Evolutionary conservation across 768 basidiomycete genomes (phyloP).

Genomic region (Tricholoma saponaceum): DNA sequence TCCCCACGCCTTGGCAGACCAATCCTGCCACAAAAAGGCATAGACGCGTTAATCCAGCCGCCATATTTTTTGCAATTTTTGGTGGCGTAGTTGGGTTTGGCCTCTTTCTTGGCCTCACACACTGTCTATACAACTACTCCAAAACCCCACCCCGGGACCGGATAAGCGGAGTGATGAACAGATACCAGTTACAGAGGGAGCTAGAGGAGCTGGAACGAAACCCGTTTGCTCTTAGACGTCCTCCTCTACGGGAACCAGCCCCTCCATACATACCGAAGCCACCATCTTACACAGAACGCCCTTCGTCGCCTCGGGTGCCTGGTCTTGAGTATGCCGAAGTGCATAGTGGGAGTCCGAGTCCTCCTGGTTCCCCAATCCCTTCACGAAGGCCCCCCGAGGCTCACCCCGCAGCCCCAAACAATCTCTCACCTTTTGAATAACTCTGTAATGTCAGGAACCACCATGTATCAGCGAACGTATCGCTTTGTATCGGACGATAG

Average conservation of each 20-base stretch:
- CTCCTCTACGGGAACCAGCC: slow-evolving; percentile 37
- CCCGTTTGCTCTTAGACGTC: slow-evolving; percentile 22
- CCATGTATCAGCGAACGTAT: not conserved
- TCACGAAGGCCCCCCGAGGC: not conserved
- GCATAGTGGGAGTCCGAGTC: slow-evolving; percentile 10
- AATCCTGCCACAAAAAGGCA: slow-evolving; percentile 6
- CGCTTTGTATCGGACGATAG: not conserved
- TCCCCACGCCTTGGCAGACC: slow-evolving; percentile 7
- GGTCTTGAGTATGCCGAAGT: slow-evolving; percentile 11
- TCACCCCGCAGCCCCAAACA: slow-evolving; percentile 1
- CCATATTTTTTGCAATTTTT: slow-evolving; percentile 42
- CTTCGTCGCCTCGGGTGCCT: slow-evolving; percentile 6
- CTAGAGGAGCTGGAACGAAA: slow-evolving; percentile 43
- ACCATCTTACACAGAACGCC: slow-evolving; percentile 31
- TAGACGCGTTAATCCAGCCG: slow-evolving; percentile 26
- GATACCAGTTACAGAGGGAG: slow-evolving; percentile 47
- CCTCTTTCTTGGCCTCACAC: slow-evolving; percentile 32
- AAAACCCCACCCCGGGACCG: slow-evolving; percentile 44
- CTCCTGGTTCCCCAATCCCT: slow-evolving; percentile 10
- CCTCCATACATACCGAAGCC: slow-evolving; percentile 53
- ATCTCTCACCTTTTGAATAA: slow-evolving; percentile 4
- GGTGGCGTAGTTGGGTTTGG: slow-evolving; percentile 35
- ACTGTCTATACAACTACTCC: slow-evolving; percentile 40
- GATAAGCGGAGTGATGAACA: slow-evolving; percentile 34
- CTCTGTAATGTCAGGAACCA: not conserved